Conservation (phyloP, 192 early-diverging fungal genomes). For the Phlyctochytrium bullatum region DNA sequence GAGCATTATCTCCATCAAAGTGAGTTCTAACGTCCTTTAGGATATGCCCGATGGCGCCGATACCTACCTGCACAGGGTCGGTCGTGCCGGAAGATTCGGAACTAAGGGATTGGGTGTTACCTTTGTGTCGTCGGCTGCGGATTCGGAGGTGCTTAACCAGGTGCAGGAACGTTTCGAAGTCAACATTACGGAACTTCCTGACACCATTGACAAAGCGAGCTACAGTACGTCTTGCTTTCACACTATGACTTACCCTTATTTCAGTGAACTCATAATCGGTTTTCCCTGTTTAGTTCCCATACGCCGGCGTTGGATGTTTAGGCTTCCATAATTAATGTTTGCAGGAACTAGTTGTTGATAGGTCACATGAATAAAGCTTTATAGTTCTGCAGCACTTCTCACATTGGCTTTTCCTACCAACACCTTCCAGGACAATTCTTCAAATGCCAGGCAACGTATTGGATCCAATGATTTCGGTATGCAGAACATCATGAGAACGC, state of each 20-base stretch:
- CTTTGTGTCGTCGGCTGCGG: slow-evolving; percentile 84
- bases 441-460: no score
- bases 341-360: no score
- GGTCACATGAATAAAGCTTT: no score
- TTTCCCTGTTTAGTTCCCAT: no score
- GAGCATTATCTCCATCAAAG: not conserved
- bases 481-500: no score
- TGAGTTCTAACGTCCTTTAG: slow-evolving; percentile 4
- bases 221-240: slow-evolving; percentile 63
- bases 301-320: no score
- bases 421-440: no score
- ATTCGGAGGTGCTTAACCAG: slow-evolving; percentile 70
- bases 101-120: slow-evolving; percentile 97
- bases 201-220: slow-evolving; percentile 77
- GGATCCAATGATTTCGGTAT: no score
- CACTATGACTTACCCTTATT: not conserved
- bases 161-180: slow-evolving; percentile 96
- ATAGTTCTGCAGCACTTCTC: no score
- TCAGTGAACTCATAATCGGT: slow-evolving; percentile 31
- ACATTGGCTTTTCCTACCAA: no score
- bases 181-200: slow-evolving; percentile 84
- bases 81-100: slow-evolving; percentile 98
- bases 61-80: slow-evolving; percentile 93
- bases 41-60: slow-evolving; percentile 91
- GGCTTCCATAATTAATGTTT: no score